These are phyloP conservation scores for Lepidium campestre DNA, from an alignment of 441 rosid species.

Conservation along the genomic window DNA sequence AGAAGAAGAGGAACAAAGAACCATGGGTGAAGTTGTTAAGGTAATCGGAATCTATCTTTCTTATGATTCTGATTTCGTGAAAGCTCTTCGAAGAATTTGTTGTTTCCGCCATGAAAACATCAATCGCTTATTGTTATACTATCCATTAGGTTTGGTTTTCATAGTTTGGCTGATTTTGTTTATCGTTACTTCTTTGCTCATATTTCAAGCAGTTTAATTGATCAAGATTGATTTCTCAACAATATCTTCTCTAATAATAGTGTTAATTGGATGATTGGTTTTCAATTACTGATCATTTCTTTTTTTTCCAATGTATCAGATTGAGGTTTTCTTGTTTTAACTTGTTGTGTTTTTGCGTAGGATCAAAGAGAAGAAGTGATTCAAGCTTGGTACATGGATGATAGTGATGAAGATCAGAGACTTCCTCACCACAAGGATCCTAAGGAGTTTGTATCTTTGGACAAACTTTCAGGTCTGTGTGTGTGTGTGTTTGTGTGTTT, in stretches of 20 bases:
- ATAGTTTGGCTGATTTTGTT: background rate
- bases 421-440: slow-evolving; percentile 83
- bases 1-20: background rate
- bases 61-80: background rate
- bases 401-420: slow-evolving; percentile 72
- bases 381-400: slow-evolving; percentile 96
- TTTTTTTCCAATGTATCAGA: background rate
- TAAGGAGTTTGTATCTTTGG: slow-evolving; percentile 63
- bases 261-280: background rate
- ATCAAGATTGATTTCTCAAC: background rate
- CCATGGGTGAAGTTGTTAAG: background rate
- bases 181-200: background rate
- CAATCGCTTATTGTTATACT: background rate
- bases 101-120: background rate
- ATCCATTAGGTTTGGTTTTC: background rate
- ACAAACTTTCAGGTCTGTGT: slow-evolving; percentile 76
- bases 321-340: background rate
- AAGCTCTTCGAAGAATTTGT: background rate
- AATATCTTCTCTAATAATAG: background rate
- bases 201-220: too few relatives aligned
- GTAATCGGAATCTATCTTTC: background rate
- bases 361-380: slow-evolving; percentile 69
- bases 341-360: slow-evolving; percentile 20
- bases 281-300: background rate
- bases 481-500: background rate